Percentiles rank a stretch among this genome's conserved stretches.
Conservation (phyloP, 345 rosid genomes). For the Lumnitzera littorea region DNA sequence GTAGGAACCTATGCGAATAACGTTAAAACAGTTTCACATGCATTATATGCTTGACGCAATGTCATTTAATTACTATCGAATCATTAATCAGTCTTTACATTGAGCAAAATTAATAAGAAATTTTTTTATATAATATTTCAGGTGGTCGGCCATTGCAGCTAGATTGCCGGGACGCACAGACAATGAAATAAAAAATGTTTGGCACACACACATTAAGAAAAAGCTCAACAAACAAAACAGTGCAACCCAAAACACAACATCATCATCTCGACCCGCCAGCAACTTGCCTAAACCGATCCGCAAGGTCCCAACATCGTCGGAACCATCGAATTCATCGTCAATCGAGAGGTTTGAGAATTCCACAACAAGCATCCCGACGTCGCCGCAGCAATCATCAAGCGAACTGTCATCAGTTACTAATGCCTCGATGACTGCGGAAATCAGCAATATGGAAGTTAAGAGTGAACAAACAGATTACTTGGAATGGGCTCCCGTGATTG, state of each 20-base stretch:
- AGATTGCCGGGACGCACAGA: constrained; percentile 82
- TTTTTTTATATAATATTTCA: constrained; percentile 13
- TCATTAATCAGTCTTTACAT: too few relatives aligned
- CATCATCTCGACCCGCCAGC: too few relatives aligned
- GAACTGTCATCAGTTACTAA: constrained; percentile 36
- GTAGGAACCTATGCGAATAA: too few relatives aligned
- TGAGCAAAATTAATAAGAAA: too few relatives aligned
- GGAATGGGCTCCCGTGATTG: constrained; percentile 42
- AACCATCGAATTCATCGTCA: constrained; percentile 3
- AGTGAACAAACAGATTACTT: constrained; percentile 14
- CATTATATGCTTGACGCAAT: too few relatives aligned
- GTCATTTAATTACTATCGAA: too few relatives aligned
- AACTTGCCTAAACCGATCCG: not conserved
- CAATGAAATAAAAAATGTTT: constrained; percentile 83
- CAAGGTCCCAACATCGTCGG: constrained; percentile 10
- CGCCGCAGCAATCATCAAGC: constrained; percentile 45
- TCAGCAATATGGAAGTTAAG: constrained; percentile 10
- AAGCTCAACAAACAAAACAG: constrained; percentile 32
- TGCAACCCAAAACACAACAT: not conserved
- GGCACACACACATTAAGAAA: constrained; percentile 94
- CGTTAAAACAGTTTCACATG: too few relatives aligned
- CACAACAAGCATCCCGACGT: constrained; percentile 6
- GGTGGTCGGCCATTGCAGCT: constrained; percentile 90
- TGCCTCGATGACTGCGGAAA: constrained; percentile 15
- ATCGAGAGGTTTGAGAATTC: not conserved